These are phyloP conservation scores for Hippophae rhamnoides DNA, from an alignment of 306 rosid genomes.

Conservation along the genomic window DNA sequence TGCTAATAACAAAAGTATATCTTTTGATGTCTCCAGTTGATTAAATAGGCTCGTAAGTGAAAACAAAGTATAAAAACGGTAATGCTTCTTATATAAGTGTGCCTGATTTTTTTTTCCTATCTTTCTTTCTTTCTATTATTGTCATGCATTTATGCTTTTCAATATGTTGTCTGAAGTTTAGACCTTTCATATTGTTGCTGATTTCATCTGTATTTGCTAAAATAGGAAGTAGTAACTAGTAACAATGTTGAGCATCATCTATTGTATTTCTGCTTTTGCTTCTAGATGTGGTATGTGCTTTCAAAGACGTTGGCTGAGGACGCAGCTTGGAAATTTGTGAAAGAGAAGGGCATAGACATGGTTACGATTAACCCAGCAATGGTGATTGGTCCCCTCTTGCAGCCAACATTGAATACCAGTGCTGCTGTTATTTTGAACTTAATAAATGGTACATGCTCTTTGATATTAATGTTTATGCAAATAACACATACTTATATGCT, in stretches of 20 bases:
- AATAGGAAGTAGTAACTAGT: not conserved
- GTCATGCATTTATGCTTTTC: too few relatives aligned
- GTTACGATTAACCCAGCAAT: slow-evolving; percentile 57
- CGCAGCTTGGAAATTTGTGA: slow-evolving; percentile 77
- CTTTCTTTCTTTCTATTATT: too few relatives aligned
- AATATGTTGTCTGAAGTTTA: too few relatives aligned
- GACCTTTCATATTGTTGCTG: too few relatives aligned
- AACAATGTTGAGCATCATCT: not conserved
- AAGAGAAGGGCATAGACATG: slow-evolving; percentile 64
- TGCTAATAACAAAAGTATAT: too few relatives aligned
- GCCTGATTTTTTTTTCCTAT: too few relatives aligned
- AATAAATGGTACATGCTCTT: slow-evolving; percentile 40
- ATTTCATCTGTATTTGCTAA: not conserved
- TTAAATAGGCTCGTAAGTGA: too few relatives aligned
- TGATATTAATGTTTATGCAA: not conserved
- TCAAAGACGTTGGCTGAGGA: slow-evolving; percentile 87
- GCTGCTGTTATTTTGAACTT: slow-evolving; percentile 36
- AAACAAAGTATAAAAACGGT: too few relatives aligned
- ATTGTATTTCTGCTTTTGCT: not conserved
- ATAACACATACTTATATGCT: not conserved
- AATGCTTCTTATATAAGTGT: too few relatives aligned
- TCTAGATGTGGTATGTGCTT: slow-evolving; percentile 64
- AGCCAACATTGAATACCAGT: slow-evolving; percentile 56
- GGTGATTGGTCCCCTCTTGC: slow-evolving; percentile 78
- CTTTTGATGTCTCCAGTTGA: too few relatives aligned